These are phyloP conservation scores for Cyclotella cryptica DNA, from an alignment of 108 stramenopile genomes.

Conservation along the genomic window DNA sequence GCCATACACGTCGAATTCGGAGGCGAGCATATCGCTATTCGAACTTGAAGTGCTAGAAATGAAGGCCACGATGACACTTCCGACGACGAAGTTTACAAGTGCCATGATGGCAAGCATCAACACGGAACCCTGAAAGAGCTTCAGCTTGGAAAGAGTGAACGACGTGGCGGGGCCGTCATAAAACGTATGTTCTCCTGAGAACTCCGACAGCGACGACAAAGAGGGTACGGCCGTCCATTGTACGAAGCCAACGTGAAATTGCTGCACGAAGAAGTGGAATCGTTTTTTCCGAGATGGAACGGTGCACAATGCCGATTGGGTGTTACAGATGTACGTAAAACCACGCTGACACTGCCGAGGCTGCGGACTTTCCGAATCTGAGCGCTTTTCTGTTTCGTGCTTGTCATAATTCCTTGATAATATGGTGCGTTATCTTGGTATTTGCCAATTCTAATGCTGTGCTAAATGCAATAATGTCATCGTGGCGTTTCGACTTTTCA, in stretches of 20 bases:
- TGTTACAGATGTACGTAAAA: slow-evolving; percentile 1
- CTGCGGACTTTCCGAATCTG: slow-evolving; percentile 16
- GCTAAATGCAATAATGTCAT: too few relatives aligned
- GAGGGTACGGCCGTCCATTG: background rate
- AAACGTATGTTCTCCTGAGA: background rate
- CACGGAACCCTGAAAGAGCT: slow-evolving; percentile 16
- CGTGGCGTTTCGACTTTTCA: too few relatives aligned
- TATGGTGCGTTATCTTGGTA: background rate
- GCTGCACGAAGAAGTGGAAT: background rate
- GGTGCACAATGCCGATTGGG: background rate
- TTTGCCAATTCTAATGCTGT: background rate
- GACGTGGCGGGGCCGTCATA: background rate
- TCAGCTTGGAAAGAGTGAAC: background rate
- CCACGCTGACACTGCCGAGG: background rate
- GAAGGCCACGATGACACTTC: slow-evolving; percentile 5
- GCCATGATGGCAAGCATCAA: slow-evolving; percentile 18
- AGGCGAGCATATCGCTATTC: background rate
- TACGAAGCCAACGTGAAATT: background rate
- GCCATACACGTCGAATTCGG: slow-evolving; percentile 84
- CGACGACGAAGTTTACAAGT: slow-evolving; percentile 5
- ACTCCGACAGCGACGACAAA: background rate
- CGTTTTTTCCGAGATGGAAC: background rate
- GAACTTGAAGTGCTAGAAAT: background rate
- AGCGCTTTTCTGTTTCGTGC: background rate
- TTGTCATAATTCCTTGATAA: too few relatives aligned